Evolutionary conservation across 495 filamentous ascomycete species (phyloP).

Genomic region (Wilcoxina mikolae): DNA sequence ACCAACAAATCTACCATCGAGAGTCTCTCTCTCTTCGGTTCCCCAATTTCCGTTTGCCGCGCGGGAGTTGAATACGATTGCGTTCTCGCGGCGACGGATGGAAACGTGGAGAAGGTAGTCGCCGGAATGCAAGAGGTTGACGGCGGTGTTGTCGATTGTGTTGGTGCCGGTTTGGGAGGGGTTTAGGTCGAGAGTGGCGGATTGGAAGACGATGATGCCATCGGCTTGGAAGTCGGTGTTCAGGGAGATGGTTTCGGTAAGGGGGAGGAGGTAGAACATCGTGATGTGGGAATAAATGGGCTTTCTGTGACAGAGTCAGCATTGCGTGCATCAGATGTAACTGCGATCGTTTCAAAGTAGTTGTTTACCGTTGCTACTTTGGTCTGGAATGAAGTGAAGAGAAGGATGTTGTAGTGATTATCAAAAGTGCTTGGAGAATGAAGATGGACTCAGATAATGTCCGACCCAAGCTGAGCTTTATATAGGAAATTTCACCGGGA

Average conservation of each 20-base stretch:
- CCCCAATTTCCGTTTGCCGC: background rate
- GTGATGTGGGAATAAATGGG: no score
- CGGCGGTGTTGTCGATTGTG: slow-evolving; percentile 1
- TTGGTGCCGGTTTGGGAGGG: background rate
- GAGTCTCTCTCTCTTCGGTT: background rate
- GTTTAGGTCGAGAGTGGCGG: background rate
- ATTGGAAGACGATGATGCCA: background rate
- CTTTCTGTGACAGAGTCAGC: no score
- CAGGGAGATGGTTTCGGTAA: background rate
- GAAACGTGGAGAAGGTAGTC: background rate
- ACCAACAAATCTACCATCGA: background rate
- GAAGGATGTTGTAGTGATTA: no score
- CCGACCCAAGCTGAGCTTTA: no score
- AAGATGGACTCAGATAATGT: no score
- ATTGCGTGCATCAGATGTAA: no score
- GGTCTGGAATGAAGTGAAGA: no score
- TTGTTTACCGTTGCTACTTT: no score
- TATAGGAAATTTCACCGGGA: no score
- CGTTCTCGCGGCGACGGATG: background rate
- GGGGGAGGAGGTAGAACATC: background rate
- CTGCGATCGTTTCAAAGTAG: no score
- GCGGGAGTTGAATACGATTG: slow-evolving; percentile 1
- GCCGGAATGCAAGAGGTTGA: background rate
- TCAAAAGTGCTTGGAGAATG: no score
- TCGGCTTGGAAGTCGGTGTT: background rate